Percentiles rank a stretch among this genome's conserved stretches.
These are phyloP conservation scores for Komagataella pastoris DNA, from an alignment of 805 yeast genomes.

Conservation along the genomic window DNA sequence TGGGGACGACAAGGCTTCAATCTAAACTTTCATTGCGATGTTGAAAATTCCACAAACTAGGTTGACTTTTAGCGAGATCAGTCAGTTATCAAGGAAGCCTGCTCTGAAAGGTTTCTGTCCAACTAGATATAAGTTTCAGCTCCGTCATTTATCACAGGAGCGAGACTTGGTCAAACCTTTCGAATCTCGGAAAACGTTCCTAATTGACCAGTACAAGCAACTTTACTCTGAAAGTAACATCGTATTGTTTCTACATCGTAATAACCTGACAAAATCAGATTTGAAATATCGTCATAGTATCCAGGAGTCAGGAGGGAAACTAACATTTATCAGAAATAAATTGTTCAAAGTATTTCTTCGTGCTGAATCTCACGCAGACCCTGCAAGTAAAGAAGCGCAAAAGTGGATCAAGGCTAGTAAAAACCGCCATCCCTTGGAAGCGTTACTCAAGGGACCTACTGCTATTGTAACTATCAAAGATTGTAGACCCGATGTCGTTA, in stretches of 20 bases:
- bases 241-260: slow-evolving; percentile 72
- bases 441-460: slow-evolving; percentile 74
- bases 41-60: too few relatives aligned
- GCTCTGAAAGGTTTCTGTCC: not conserved
- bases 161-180: slow-evolving; percentile 36
- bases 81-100: not conserved
- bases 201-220: slow-evolving; percentile 68
- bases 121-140: not conserved
- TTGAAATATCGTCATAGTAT: slow-evolving; percentile 49
- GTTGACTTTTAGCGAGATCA: not conserved
- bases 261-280: slow-evolving; percentile 62
- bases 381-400: slow-evolving; percentile 45
- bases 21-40: not conserved
- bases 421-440: slow-evolving; percentile 51
- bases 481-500: slow-evolving; percentile 59
- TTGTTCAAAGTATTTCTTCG: slow-evolving; percentile 68
- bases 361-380: slow-evolving; percentile 57
- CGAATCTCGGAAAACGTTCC: slow-evolving; percentile 72
- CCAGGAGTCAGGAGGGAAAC: slow-evolving; percentile 48
- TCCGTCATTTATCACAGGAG: not conserved
- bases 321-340: slow-evolving; percentile 55
- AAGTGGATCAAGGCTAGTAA: slow-evolving; percentile 23
- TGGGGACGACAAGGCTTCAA: not conserved
- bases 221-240: slow-evolving; percentile 57
- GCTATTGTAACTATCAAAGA: slow-evolving; percentile 60